These are phyloP conservation scores for Sodiomyces alkalinus DNA, from an alignment of 2,329 filamentous ascomycete genomes.

Conservation along the genomic window DNA sequence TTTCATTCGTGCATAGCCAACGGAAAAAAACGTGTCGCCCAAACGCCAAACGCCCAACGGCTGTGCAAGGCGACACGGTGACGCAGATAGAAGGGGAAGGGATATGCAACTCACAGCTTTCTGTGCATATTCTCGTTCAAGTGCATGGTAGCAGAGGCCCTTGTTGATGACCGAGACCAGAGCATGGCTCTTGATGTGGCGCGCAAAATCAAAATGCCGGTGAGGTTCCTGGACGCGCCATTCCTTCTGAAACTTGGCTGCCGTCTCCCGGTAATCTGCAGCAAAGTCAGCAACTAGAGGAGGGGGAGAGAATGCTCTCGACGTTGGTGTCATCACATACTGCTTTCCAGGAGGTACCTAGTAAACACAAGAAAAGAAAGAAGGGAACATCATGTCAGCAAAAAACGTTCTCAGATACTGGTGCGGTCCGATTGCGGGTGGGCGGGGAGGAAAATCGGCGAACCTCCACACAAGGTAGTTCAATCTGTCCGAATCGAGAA, in stretches of 20 bases:
- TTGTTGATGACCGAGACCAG: slow-evolving; percentile 48
- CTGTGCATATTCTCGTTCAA: slow-evolving; percentile 38
- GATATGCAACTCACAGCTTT: slow-evolving; percentile 35
- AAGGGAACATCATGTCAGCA: slow-evolving; percentile 1
- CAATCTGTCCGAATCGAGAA: slow-evolving; percentile 50
- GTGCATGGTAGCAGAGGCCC: slow-evolving; percentile 44
- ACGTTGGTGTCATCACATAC: slow-evolving; percentile 31
- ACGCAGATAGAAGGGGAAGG: no score
- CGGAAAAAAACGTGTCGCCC: no score
- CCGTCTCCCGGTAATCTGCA: slow-evolving; percentile 52
- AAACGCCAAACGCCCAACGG: no score
- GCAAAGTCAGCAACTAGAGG: slow-evolving; percentile 2
- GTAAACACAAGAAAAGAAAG: neutral
- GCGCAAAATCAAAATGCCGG: slow-evolving; percentile 47
- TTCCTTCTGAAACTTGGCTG: slow-evolving; percentile 53
- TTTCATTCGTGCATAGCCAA: no score
- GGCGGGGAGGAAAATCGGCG: slow-evolving; percentile 28
- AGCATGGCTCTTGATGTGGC: slow-evolving; percentile 48
- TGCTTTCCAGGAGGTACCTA: slow-evolving; percentile 47
- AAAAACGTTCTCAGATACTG: slow-evolving; percentile 8
- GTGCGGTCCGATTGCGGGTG: no score
- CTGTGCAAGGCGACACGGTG: no score
- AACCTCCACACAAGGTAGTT: slow-evolving; percentile 61
- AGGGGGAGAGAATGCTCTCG: neutral
- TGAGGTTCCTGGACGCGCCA: slow-evolving; percentile 50